A percentile compares a stretch with the other conserved stretches of the same genome.
phyloP scores from a whole-genome alignment of 805 yeast genomes.

The Candida pseudofarinosa region DNA sequence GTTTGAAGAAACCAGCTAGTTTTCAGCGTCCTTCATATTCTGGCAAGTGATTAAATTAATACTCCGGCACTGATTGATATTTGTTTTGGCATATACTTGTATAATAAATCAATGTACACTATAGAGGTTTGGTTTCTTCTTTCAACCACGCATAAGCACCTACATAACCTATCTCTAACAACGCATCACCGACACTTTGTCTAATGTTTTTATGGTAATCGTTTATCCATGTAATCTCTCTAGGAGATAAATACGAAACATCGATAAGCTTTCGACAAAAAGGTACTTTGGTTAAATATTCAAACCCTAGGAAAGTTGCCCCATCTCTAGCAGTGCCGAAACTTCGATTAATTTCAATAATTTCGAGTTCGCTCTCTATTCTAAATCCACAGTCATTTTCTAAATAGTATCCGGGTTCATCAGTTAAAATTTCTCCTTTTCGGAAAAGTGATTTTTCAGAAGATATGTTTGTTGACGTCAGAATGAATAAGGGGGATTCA shows the following conservation, averaged over 20 bases:
- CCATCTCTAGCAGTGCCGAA: constrained; percentile 32
- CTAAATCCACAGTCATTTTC: constrained; percentile 90
- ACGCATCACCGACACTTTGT: constrained; percentile 28
- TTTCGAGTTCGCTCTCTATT: constrained; percentile 76
- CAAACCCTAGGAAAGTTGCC: constrained; percentile 30
- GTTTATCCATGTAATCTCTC: constrained; percentile 38
- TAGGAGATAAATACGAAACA: constrained; percentile 19
- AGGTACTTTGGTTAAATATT: constrained; percentile 41
- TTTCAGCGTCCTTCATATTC: constrained; percentile 18
- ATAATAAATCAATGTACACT: neutral
- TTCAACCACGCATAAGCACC: constrained; percentile 67
- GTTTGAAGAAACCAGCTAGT: constrained; percentile 29
- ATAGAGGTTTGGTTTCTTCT: constrained; percentile 51
- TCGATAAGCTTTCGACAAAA: constrained; percentile 36
- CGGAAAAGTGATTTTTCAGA: constrained; percentile 37
- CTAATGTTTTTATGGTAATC: constrained; percentile 31
- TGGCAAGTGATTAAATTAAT: neutral
- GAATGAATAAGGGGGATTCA: constrained; percentile 89
- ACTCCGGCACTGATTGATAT: neutral
- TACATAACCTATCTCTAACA: constrained; percentile 54
- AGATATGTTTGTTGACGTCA: constrained; percentile 50
- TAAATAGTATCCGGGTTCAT: constrained; percentile 93
- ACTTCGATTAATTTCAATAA: constrained; percentile 43
- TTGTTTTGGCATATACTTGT: too few relatives aligned
- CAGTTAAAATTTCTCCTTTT: constrained; percentile 72